Base-by-base conservation (phyloP, 2,329 filamentous ascomycete species). In the Pezicula neosporulosa region DNA sequence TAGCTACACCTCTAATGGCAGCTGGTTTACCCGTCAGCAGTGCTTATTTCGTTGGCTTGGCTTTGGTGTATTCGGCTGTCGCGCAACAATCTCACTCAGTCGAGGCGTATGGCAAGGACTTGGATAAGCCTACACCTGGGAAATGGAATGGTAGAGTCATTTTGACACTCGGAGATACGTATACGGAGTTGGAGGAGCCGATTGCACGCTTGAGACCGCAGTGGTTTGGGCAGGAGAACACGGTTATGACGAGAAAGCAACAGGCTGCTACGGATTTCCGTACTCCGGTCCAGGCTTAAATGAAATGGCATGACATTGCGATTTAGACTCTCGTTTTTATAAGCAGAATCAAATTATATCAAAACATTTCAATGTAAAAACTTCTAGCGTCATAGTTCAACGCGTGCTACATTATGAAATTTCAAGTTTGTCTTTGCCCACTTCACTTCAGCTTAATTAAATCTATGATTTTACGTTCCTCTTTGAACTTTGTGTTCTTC, bases 51-150 rank as follows among this genome's bases (percentile, higher is more conserved):
- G 70, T 71, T 1, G 71, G 64, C 0, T 57, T 66, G 3, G 70
- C 70, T 2, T 30, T 72, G 0, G 69, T 66, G 5, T 69, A 69
- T 51, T 69, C 71, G 4, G 71, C 71, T 2, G 62, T 60, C 2
- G 71, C 70, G 2, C 53, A 16, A 12, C 65, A 73, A 55, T 10
- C 44, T 4, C 47, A 57, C 5, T 50, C 49, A 6, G 71, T 73
- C 5, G 64, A 71, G 41, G 35, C 49, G 0, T 72, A 73, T 50
- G 70, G 70, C 0, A 68, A 64, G 47, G 70, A 73, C 63, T 9
- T n/a, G 7, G 2, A 6, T 15, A 27, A 33, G n/a, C n/a, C 6
- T 3, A 28, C 15, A 6, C 48, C 39, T 12, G 47, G 41, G 2
- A 7, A 41, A 35, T 50, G 48, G 48, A 50, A 50, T 33, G 48